A percentile compares a stretch with the other conserved stretches of the same genome.
Conservation (phyloP, 495 filamentous ascomycete species). For the Talaromyces ruber region DNA sequence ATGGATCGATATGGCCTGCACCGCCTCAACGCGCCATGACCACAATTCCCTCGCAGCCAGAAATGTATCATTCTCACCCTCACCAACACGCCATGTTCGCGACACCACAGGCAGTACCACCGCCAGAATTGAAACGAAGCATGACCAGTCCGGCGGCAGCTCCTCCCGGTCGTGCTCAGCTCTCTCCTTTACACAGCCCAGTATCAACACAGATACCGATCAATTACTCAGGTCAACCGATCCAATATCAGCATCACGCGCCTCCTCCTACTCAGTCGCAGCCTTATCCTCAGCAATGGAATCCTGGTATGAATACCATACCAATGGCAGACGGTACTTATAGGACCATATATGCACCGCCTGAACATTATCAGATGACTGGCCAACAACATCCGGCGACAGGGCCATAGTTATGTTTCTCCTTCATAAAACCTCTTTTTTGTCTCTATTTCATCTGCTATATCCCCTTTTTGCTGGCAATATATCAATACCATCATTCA, state of each 20-base stretch:
- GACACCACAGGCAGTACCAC: background rate
- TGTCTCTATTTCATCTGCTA: conserved; percentile 1
- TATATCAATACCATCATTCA: background rate
- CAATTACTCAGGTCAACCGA: conserved; percentile 23
- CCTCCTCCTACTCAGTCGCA: background rate
- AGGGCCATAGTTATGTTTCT: conserved; percentile 13
- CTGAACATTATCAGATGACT: conserved; percentile 27
- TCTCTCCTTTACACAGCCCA: conserved; percentile 18
- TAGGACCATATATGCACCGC: conserved; percentile 19
- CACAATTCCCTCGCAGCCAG: conserved; percentile 10
- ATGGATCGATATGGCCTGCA: background rate
- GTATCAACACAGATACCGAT: conserved; percentile 22
- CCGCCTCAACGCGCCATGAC: background rate
- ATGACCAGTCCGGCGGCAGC: conserved; percentile 31
- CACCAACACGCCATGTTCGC: background rate
- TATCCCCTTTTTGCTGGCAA: background rate
- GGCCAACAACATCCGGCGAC: conserved; percentile 17
- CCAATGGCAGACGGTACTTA: conserved; percentile 31
- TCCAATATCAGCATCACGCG: conserved; percentile 12
- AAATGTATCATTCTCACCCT: conserved; percentile 12
- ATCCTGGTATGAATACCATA: conserved; percentile 25
- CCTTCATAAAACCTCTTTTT: conserved; percentile 9
- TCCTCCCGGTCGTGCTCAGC: conserved; percentile 12
- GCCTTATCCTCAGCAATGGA: conserved; percentile 18
- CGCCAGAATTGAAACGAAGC: conserved; percentile 31